Conservation (phyloP, 306 rosid species). For the Cyamopsis tetragonoloba region DNA sequence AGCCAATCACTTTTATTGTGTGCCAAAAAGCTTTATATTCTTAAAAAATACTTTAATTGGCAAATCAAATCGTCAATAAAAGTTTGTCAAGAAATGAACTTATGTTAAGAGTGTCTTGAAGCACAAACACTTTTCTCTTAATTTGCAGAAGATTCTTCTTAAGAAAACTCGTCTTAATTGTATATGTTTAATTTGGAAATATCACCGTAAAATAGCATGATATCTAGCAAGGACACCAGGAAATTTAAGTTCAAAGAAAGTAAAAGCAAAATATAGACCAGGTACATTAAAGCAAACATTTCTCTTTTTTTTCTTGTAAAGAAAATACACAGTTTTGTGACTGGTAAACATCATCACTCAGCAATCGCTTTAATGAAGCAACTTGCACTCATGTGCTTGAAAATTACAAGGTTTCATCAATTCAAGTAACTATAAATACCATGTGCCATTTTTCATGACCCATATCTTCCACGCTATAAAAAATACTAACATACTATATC, state of each 20-base stretch:
- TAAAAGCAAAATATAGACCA: background rate
- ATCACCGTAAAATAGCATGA: background rate
- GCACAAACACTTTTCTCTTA: background rate
- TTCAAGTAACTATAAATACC: conserved; percentile 19
- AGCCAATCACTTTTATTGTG: background rate
- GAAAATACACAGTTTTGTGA: conserved; percentile 6
- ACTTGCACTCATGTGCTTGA: conserved; percentile 22
- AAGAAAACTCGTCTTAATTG: background rate
- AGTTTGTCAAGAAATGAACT: background rate
- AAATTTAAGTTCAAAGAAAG: background rate
- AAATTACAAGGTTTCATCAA: conserved; percentile 29
- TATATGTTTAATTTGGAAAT: background rate
- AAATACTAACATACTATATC: background rate
- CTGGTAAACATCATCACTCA: conserved; percentile 18
- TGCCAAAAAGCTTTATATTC: background rate
- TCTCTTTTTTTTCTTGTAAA: background rate
- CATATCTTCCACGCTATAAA: background rate
- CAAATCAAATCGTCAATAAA: background rate
- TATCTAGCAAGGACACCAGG: background rate
- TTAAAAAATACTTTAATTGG: background rate
- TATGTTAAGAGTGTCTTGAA: background rate
- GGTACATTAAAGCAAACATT: conserved; percentile 11
- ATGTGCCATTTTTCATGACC: background rate
- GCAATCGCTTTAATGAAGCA: conserved; percentile 22
- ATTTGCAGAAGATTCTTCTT: background rate